Base-by-base conservation (phyloP, 2,329 filamentous ascomycete species). In the Phyllachora maydis region DNA sequence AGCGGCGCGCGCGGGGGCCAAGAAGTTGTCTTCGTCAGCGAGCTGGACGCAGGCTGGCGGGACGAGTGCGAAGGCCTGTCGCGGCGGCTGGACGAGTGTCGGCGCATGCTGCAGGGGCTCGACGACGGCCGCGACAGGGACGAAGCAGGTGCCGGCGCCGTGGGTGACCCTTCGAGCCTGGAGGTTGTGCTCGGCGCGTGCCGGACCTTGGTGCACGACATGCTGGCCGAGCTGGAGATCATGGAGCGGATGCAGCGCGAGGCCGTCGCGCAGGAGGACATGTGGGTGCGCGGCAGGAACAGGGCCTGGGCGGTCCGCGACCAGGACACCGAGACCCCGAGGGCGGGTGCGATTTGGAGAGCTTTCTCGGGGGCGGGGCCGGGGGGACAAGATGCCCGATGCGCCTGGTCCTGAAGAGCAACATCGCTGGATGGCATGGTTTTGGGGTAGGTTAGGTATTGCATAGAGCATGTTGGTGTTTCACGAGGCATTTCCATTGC, bases 201-300 rank as follows among this genome's bases (percentile, higher is more conserved):
- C 26, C 41, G 49, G 12, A 37, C 35, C 10, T 41, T 75, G 21
- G 52, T 72, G 8, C 38, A 47, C 22, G 62, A 56, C 17, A 74
- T 74, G 67, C 41, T 69, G 21, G 49, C 47, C n/a, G 70, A 75
- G 47, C 45, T 76, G 30, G 42, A 42, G n/a, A 29, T 58, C 28
- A 75, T 76, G 69, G 54, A 54, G 26, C 52, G 57, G 35, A 60
- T 76, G 26, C 65, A 72, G 43, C 47, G 45, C 22, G 64, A 66
- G 33, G 59, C 64, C 4, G 42, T 65, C 24, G 46, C 43, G 22
- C 50, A 55, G 21, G 70, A 76, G 42, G 53, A 54, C 26, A 50
- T 49, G 19, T 73, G 69, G 63, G 60, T 75, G 20, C 51, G 52
- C 40, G 45, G 37, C 27, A 56, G 63, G 47, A 66, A 59, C 34